These are phyloP conservation scores for Pleurotus eryngii DNA, from an alignment of 768 basidiomycete species.

Conservation along the genomic window DNA sequence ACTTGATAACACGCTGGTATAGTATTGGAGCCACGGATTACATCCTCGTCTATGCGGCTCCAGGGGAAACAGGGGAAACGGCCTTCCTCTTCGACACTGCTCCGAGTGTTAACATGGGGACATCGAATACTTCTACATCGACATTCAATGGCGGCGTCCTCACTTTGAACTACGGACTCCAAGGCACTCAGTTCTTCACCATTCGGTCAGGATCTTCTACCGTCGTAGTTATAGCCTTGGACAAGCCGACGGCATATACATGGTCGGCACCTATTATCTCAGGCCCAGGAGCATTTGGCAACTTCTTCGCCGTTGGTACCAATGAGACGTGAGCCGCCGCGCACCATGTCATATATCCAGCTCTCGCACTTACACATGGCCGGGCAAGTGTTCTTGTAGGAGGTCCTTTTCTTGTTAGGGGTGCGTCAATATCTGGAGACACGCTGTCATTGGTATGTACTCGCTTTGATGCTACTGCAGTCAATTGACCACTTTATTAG, in stretches of 20 bases:
- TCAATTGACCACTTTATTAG: slow-evolving; percentile 19
- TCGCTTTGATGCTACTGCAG: neutral
- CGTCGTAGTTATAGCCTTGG: slow-evolving; percentile 35
- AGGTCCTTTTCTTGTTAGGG: slow-evolving; percentile 54
- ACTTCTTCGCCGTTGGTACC: slow-evolving; percentile 43
- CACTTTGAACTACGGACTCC: slow-evolving; percentile 35
- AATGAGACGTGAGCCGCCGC: slow-evolving; percentile 33
- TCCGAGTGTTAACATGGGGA: slow-evolving; percentile 23
- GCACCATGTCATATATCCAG: neutral
- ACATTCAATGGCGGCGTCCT: slow-evolving; percentile 32
- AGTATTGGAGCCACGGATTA: slow-evolving; percentile 41
- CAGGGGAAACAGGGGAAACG: slow-evolving; percentile 42
- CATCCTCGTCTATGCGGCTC: slow-evolving; percentile 39
- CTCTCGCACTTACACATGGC: neutral
- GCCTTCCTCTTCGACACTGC: slow-evolving; percentile 30
- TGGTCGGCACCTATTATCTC: slow-evolving; percentile 49
- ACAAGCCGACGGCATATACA: slow-evolving; percentile 43
- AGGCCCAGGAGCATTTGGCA: slow-evolving; percentile 31
- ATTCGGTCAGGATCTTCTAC: slow-evolving; percentile 23
- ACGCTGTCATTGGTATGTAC: slow-evolving; percentile 32
- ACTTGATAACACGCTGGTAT: neutral
- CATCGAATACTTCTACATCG: slow-evolving; percentile 24
- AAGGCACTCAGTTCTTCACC: slow-evolving; percentile 30
- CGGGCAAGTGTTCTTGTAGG: slow-evolving; percentile 37
- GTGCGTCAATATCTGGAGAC: slow-evolving; percentile 36